Percentiles rank a stretch among this genome's conserved stretches.
Conservation (phyloP, 1,139 yeast species). For the Hansenula lynferdii region DNA sequence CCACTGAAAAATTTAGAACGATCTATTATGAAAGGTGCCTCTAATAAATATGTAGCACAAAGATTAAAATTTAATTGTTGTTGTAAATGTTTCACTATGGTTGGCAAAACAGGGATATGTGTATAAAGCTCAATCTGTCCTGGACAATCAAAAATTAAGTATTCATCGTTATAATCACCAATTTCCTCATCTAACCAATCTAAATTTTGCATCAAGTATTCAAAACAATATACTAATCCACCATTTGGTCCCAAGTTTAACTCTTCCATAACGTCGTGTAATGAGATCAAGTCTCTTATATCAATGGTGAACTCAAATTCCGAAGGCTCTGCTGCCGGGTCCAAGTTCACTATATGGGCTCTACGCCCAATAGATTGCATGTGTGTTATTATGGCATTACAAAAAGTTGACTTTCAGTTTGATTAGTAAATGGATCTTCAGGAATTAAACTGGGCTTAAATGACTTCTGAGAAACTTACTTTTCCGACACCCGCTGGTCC, state of each 20-base stretch:
- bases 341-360: conserved; percentile 91
- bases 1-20: conserved; percentile 92
- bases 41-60: conserved; percentile 89
- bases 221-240: conserved; percentile 89
- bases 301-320: conserved; percentile 92
- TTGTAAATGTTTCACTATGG: conserved; percentile 78
- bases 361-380: conserved; percentile 89
- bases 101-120: conserved; percentile 89
- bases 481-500: conserved; percentile 99
- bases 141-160: conserved; percentile 93
- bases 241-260: conserved; percentile 95
- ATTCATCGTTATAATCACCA: conserved; percentile 92
- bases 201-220: conserved; percentile 74
- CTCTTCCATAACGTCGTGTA: conserved; percentile 97
- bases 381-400: conserved; percentile 80
- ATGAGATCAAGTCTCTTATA: conserved; percentile 82
- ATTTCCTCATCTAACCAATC: conserved; percentile 98
- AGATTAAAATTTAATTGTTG: conserved; percentile 75
- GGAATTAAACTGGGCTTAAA: too few relatives aligned
- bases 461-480: too few relatives aligned
- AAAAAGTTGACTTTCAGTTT: conserved; percentile 67
- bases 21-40: conserved; percentile 92
- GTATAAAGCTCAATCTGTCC: conserved; percentile 97
- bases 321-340: conserved; percentile 96
- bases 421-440: background rate